A percentile compares a stretch with the other conserved stretches of the same genome.
phyloP scores from a whole-genome alignment of 768 basidiomycete species.

The Boletus sp. region DNA sequence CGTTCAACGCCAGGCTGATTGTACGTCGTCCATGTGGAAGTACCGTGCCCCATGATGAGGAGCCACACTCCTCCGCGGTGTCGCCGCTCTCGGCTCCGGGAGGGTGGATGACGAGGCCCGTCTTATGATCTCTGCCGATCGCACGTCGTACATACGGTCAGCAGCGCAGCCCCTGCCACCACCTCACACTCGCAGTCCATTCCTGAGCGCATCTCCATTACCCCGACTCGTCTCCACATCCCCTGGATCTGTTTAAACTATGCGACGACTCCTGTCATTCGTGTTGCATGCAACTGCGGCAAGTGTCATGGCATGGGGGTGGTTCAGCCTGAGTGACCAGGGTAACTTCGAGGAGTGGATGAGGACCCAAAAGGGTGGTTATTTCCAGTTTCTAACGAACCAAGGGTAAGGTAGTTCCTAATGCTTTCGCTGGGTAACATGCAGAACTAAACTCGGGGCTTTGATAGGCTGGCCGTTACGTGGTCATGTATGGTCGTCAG shows the following conservation, averaged over 20 bases:
- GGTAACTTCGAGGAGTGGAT: slow-evolving; percentile 32
- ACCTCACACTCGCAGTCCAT: neutral
- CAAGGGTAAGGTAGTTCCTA: slow-evolving; percentile 45
- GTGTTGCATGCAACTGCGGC: slow-evolving; percentile 33
- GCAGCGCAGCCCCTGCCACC: neutral
- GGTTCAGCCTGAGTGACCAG: slow-evolving; percentile 12
- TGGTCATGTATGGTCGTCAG: slow-evolving; percentile 41
- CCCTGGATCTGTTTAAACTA: neutral
- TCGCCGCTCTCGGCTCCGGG: too few species aligned
- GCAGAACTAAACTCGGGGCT: neutral
- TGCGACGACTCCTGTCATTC: slow-evolving; percentile 16
- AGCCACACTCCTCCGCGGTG: too few species aligned
- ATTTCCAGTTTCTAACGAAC: slow-evolving; percentile 73
- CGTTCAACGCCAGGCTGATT: too few species aligned
- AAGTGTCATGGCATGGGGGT: slow-evolving; percentile 38
- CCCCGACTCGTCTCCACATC: too few species aligned
- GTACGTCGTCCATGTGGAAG: too few species aligned
- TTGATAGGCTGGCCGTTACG: slow-evolving; percentile 31
- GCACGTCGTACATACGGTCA: neutral
- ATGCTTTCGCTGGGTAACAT: neutral
- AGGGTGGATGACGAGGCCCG: neutral
- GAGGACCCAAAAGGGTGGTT: slow-evolving; percentile 54
- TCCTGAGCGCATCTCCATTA: too few species aligned
- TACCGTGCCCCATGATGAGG: too few species aligned
- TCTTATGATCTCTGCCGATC: neutral